Evolutionary conservation across 164 flowering plant genomes (phyloP).

Genomic region (Magnolia kwangsiensis): DNA sequence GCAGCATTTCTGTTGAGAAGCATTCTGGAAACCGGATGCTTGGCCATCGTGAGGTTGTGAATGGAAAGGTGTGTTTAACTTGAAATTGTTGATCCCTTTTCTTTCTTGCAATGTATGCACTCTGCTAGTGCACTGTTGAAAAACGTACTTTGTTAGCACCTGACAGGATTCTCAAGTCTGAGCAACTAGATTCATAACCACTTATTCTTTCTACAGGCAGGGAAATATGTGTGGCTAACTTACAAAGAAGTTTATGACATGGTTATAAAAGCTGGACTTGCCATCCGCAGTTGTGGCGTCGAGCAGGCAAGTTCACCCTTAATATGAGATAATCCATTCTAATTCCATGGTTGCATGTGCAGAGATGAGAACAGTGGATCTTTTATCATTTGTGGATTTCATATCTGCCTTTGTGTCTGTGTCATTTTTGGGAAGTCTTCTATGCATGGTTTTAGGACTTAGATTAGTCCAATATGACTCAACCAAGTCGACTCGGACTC

Average conservation of each 20-base stretch:
- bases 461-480: no score
- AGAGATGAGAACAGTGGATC: background rate
- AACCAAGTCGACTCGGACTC: no score
- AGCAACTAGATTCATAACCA: background rate
- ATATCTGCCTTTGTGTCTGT: background rate
- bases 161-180: background rate
- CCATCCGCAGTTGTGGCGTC: conserved; percentile 75
- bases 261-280: conserved; percentile 62
- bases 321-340: background rate
- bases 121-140: background rate
- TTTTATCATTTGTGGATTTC: background rate
- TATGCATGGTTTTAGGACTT: no score
- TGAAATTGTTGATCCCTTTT: background rate
- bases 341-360: background rate
- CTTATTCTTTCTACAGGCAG: conserved; percentile 47
- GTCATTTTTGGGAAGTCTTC: background rate
- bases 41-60: conserved; percentile 60
- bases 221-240: conserved; percentile 79
- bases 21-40: conserved; percentile 79
- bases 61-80: conserved; percentile 55
- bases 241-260: conserved; percentile 79
- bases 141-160: background rate
- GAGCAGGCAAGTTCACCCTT: conserved; percentile 41
- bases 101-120: background rate
- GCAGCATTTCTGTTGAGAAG: conserved; percentile 69